phyloP scores from a whole-genome alignment of 1,284 basidiomycete genomes.

The Naganishia cerealis region DNA sequence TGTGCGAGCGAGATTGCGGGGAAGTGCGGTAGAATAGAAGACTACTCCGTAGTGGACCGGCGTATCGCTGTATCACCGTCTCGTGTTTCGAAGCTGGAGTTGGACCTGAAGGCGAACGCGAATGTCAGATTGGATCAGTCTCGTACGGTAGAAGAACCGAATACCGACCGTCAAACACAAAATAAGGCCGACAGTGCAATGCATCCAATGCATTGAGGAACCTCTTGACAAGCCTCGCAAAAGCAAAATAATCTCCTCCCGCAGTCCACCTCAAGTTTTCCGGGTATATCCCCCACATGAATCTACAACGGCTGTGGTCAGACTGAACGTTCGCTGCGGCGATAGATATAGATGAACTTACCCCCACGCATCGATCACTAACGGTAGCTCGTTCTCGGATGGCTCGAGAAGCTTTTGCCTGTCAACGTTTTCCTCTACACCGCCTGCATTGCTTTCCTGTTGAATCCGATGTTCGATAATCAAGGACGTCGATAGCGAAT shows the following conservation, averaged over 20 bases:
- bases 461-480: constrained; percentile 48
- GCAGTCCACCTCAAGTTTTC: constrained; percentile 75
- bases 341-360: constrained; percentile 55
- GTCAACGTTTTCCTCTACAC: neutral
- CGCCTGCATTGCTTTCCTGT: neutral
- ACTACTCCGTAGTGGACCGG: constrained; percentile 63
- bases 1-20: constrained; percentile 64
- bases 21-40: constrained; percentile 84
- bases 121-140: constrained; percentile 27
- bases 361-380: constrained; percentile 87
- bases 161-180: constrained; percentile 83
- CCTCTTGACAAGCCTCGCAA: constrained; percentile 59
- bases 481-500: constrained; percentile 61
- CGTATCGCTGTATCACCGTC: constrained; percentile 65
- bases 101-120: constrained; percentile 59
- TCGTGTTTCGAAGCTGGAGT: constrained; percentile 71
- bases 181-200: constrained; percentile 71
- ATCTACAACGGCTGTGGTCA: constrained; percentile 57
- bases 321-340: too few relatives aligned
- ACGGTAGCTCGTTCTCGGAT: constrained; percentile 37
- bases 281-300: constrained; percentile 72
- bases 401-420: neutral
- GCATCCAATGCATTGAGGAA: constrained; percentile 69
- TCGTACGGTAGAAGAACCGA: neutral
- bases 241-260: constrained; percentile 74